Evolutionary conservation across 2,329 filamentous ascomycete species (phyloP), one percentile per base, ranked within the genome.

Genomic region (Madurella fahalii): DNA sequence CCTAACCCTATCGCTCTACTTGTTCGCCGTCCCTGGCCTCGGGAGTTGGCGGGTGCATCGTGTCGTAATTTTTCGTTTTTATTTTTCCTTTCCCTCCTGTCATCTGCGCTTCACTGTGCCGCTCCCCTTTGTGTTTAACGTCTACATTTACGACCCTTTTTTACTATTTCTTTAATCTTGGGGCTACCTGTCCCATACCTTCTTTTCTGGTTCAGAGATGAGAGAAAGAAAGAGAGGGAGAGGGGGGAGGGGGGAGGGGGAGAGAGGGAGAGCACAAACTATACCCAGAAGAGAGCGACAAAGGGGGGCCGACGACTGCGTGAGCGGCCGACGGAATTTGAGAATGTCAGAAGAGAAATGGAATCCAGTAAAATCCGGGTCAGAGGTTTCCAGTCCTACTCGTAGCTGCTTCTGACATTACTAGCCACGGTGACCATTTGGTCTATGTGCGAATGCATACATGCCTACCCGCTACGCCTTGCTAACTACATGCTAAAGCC

Each of bases 251-350:
- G n/a, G n/a, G n/a, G 48, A 40, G 54, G 32, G 52, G 52, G 11
- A 37, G 25, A 25, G 25, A 25, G 25, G 7, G 25, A 25, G 25
- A 3, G 47, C 45, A 47, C 48, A 43, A 46, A 52, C 45, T 54
- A 58, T 58, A 58, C 56, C 56, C 56, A 46, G 48, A 45, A 47
- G 45, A 8, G 30, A 40, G 30, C 46, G 17, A 25, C 43, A 30
- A 34, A 31, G 9, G 40, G 48, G 46, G 31, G 54, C 45, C 45
- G 56, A 42, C 17, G 40, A 11, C 13, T 3, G 34, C 13, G 34
- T 37, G 34, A 12, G 34, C 4, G 34, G 11, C 25, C 25, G 25
- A 25, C 25, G 11, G 34, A 31, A 20, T 47, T 54, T 42, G 40
- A 49, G 40, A 42, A 46, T 25, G 20, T 17, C 17, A 44, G 41